Conservation (phyloP, 2,329 filamentous ascomycete genomes). For the Fusarium longipes region DNA sequence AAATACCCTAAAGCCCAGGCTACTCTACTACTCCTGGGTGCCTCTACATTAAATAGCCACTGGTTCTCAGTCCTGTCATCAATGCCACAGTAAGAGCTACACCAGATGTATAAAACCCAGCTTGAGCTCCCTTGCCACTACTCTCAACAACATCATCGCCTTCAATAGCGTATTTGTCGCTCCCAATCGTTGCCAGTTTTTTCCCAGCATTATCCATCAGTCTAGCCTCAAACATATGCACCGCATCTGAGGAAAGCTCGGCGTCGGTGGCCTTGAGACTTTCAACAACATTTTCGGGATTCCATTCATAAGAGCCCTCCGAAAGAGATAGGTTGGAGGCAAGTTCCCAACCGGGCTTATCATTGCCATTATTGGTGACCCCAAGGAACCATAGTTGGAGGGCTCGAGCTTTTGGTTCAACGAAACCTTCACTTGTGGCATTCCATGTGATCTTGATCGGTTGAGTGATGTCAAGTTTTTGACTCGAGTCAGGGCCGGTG, state of each 20-base stretch:
- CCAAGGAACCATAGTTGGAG: not conserved
- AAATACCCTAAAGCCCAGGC: no score
- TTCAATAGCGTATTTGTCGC: not conserved
- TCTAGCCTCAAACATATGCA: not conserved
- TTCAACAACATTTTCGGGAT: not conserved
- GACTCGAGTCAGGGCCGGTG: not conserved
- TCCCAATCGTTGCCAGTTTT: not conserved
- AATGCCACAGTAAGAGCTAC: no score
- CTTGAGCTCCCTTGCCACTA: not conserved
- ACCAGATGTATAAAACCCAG: not conserved
- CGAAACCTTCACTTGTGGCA: not conserved
- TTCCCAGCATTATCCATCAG: no score
- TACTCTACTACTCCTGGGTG: no score
- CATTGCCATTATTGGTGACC: not conserved
- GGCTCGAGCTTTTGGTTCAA: not conserved
- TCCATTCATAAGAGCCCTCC: not conserved
- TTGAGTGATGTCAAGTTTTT: not conserved
- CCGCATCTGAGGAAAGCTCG: not conserved
- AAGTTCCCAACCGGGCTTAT: not conserved
- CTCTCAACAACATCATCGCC: not conserved
- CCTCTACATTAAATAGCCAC: no score
- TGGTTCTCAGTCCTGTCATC: no score
- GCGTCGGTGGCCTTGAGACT: accelerated
- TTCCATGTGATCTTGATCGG: not conserved
- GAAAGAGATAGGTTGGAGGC: not conserved